Evolutionary conservation across 164 flowering plant genomes (phyloP).

Genomic region (grape (Vitis vinifera)): ASM3070453v1 NC_081818.1:3174501-3175000

Average conservation of each 20-base stretch:
- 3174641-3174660: not conserved
- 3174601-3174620: not conserved
- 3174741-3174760: too few relatives aligned
- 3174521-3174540: constrained; percentile 62
- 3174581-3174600: constrained; percentile 1
- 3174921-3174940: not conserved
- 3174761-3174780: not conserved
- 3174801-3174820: too few relatives aligned
- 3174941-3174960: too few relatives aligned
- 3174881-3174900: not conserved
- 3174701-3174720: too few relatives aligned
- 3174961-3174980: too few relatives aligned
- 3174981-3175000: not conserved
- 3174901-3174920: not conserved
- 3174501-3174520: constrained; percentile 52
- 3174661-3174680: not conserved
- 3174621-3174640: not conserved
- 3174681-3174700: not conserved
- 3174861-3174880: not conserved
- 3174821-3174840: too few relatives aligned
- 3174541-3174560: constrained; percentile 41
- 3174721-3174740: too few relatives aligned
- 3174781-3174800: too few relatives aligned
- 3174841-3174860: not conserved
- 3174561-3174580: not conserved